Evolutionary conservation across 1,139 yeast genomes (phyloP).

Genomic region (Saccharomyces hybrid): DNA sequence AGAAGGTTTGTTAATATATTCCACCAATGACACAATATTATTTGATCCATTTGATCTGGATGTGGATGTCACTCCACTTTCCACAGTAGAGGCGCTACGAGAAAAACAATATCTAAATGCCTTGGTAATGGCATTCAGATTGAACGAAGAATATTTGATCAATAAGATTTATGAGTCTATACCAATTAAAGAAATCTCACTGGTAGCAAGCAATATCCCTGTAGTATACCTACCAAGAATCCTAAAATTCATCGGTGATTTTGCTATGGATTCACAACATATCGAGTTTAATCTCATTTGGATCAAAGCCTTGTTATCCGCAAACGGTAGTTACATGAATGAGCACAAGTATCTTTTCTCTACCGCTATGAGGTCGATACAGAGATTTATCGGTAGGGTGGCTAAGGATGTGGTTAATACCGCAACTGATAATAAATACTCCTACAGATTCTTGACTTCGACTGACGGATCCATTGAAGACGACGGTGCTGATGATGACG

Average conservation of each 20-base stretch:
- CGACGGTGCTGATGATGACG: conserved; percentile 16
- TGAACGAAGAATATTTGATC: conserved; percentile 71
- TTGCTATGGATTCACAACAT: conserved; percentile 71
- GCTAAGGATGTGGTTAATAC: conserved; percentile 64
- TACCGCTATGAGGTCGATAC: conserved; percentile 61
- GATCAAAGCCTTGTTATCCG: conserved; percentile 59
- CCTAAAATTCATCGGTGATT: conserved; percentile 61
- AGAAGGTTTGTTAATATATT: conserved; percentile 79
- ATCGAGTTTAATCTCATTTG: conserved; percentile 77
- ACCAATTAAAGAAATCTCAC: conserved; percentile 63
- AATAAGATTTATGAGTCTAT: conserved; percentile 66
- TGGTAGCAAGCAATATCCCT: conserved; percentile 65
- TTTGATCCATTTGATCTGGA: conserved; percentile 96
- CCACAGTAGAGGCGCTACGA: conserved; percentile 53
- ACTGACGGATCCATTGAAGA: conserved; percentile 29
- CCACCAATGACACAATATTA: conserved; percentile 63
- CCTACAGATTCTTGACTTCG: conserved; percentile 38
- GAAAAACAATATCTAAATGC: conserved; percentile 75
- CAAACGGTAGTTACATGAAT: conserved; percentile 72
- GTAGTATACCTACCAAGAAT: conserved; percentile 63
- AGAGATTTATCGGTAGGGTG: conserved; percentile 62
- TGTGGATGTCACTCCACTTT: conserved; percentile 80
- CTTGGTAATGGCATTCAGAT: conserved; percentile 85
- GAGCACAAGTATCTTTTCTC: conserved; percentile 56
- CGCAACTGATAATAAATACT: conserved; percentile 48